These are phyloP conservation scores for Canavalia gladiata DNA, from an alignment of 306 rosid species.

Conservation along the genomic window DNA sequence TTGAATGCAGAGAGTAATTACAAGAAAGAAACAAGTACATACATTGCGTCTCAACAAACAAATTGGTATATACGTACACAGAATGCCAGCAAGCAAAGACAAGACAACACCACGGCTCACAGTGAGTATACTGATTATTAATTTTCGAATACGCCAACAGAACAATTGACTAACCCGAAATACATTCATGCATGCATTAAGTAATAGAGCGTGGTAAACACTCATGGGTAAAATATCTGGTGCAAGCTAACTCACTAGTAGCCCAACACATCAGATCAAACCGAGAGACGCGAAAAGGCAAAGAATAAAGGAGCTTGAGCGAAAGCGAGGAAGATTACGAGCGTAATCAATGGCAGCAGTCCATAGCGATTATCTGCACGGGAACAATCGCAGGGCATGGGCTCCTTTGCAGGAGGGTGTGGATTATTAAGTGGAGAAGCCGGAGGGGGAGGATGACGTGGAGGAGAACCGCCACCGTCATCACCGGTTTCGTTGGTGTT, in stretches of 20 bases:
- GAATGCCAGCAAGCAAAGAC: no score
- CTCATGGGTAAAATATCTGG: neutral
- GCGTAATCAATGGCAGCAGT: conserved; percentile 42
- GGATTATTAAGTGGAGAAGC: neutral
- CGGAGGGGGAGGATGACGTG: neutral
- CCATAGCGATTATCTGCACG: conserved; percentile 4
- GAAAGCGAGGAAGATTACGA: conserved; percentile 31
- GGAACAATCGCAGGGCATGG: conserved; percentile 41
- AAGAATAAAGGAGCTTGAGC: conserved; percentile 23
- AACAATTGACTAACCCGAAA: conserved; percentile 6
- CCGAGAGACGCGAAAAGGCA: conserved; percentile 30
- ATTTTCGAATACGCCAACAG: conserved; percentile 11
- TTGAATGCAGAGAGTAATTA: neutral
- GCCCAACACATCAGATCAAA: conserved; percentile 9
- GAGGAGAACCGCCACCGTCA: neutral
- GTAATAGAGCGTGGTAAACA: neutral
- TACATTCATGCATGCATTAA: conserved; percentile 2
- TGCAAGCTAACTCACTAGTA: conserved; percentile 1
- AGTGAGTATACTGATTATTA: neutral
- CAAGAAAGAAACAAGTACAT: conserved; percentile 6
- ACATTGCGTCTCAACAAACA: neutral
- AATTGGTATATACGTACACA: neutral
- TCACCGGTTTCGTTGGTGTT: conserved; percentile 48
- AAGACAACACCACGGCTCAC: neutral
- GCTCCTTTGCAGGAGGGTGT: neutral